Evolutionary conservation across 192 early-diverging fungal species (phyloP).

Genomic region (Dissophora globulifera): DNA sequence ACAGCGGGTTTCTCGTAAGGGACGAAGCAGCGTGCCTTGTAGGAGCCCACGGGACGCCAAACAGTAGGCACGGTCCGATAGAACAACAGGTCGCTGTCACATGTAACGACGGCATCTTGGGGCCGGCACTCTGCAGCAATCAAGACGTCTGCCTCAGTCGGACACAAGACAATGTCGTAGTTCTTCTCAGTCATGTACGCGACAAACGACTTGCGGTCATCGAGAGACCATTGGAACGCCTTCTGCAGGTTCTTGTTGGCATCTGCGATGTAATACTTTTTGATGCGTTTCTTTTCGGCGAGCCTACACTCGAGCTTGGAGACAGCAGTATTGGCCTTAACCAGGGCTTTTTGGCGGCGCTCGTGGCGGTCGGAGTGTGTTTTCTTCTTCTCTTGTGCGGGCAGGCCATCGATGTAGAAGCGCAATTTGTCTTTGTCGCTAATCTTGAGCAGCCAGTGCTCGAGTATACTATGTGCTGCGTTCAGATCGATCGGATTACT

Average conservation of each 20-base stretch:
- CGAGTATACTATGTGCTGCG: neutral
- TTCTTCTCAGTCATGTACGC: conserved; percentile 10
- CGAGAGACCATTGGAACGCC: conserved; percentile 21
- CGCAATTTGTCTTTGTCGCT: neutral
- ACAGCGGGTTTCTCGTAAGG: conserved; percentile 1
- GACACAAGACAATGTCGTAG: conserved; percentile 7
- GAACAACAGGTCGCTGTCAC: neutral
- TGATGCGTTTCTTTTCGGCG: neutral
- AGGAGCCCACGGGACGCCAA: conserved; percentile 6
- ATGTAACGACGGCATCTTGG: conserved; percentile 1
- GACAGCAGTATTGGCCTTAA: conserved; percentile 1
- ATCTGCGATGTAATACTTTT: neutral
- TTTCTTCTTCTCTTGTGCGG: conserved; percentile 9
- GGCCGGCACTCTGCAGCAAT: conserved; percentile 11
- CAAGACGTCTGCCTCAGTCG: conserved; percentile 4
- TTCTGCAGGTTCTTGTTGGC: conserved; percentile 8
- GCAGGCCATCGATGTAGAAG: neutral
- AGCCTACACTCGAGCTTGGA: conserved; percentile 8
- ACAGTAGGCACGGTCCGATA: conserved; percentile 8
- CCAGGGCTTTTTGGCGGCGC: conserved; percentile 1
- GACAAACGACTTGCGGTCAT: conserved; percentile 11
- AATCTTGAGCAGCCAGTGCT: neutral
- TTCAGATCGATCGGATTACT: neutral
- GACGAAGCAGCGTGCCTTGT: neutral
- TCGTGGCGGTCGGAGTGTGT: conserved; percentile 1